Evolutionary conservation across 345 rosid species (phyloP).

Genomic region (Rhodamnia rubescens): DNA sequence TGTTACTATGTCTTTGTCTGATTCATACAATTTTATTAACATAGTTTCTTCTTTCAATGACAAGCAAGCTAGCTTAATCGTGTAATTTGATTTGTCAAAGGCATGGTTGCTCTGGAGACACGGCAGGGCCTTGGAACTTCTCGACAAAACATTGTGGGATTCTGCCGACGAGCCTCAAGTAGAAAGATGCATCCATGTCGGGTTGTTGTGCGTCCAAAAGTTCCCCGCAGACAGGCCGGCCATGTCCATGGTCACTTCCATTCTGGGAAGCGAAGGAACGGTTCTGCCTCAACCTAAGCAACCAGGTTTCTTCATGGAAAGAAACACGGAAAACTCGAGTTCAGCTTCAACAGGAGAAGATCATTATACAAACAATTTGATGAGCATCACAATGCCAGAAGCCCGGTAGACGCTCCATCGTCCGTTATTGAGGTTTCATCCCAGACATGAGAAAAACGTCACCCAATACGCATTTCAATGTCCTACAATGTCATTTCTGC

Average conservation of each 20-base stretch:
- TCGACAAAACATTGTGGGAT: not conserved
- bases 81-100: not conserved
- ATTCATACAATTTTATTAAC: not conserved
- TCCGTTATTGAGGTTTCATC: not conserved
- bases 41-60: not conserved
- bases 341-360: not conserved
- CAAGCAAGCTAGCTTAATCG: not conserved
- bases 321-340: not conserved
- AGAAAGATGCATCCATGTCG: conserved; percentile 9
- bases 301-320: conserved; percentile 10
- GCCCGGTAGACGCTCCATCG: not conserved
- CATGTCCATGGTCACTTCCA: conserved; percentile 8
- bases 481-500: not conserved
- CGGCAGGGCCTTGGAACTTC: not conserved
- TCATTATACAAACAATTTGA: not conserved
- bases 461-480: not conserved
- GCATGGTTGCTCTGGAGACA: conserved; percentile 19
- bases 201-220: conserved; percentile 15
- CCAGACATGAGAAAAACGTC: not conserved
- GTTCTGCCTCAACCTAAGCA: conserved; percentile 12
- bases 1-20: not conserved
- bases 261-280: conserved; percentile 11
- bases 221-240: conserved; percentile 13
- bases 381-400: not conserved
- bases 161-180: not conserved